Percentiles rank a stretch among this genome's conserved stretches.
phyloP scores from a whole-genome alignment of 371 early-diverging fungal species.

The Rhizopus arrhizus region DNA sequence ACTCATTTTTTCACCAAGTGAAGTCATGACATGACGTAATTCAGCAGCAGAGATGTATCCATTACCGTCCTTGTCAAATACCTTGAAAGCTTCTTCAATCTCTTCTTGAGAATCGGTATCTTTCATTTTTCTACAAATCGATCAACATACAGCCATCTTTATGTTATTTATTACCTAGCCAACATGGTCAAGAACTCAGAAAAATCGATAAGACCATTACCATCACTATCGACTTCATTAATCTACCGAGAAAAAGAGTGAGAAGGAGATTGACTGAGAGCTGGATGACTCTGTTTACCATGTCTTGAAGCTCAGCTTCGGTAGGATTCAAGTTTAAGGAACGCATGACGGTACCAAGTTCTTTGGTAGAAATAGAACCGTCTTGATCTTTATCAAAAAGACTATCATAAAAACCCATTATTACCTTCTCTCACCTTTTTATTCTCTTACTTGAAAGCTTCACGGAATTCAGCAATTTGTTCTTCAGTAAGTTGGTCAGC shows the following conservation, averaged over 20 bases:
- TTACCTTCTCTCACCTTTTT: not conserved
- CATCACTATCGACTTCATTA: constrained; percentile 92
- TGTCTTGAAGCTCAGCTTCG: constrained; percentile 81
- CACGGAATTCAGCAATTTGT: constrained; percentile 83
- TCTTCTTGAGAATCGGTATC: constrained; percentile 55
- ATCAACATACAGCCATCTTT: not conserved
- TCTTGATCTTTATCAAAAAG: constrained; percentile 90
- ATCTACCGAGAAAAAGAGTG: constrained; percentile 37
- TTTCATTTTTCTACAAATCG: constrained; percentile 47
- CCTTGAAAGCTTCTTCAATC: constrained; percentile 59
- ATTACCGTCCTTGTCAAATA: constrained; percentile 61
- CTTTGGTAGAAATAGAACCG: constrained; percentile 84
- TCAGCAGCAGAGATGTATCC: constrained; percentile 59
- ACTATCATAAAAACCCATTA: not conserved
- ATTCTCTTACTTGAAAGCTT: constrained; percentile 38
- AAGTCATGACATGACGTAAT: constrained; percentile 57
- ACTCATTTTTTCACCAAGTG: constrained; percentile 75
- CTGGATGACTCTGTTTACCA: constrained; percentile 41
- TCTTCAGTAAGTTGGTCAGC: constrained; percentile 91
- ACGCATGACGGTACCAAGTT: constrained; percentile 92
- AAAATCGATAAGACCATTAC: constrained; percentile 92
- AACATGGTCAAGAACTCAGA: constrained; percentile 92
- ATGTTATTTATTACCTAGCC: constrained; percentile 55
- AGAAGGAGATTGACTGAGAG: not conserved
- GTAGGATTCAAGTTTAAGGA: constrained; percentile 85